These are phyloP conservation scores for Colletotrichum costaricense DNA, from an alignment of 2,329 filamentous ascomycete genomes.

Conservation along the genomic window DNA sequence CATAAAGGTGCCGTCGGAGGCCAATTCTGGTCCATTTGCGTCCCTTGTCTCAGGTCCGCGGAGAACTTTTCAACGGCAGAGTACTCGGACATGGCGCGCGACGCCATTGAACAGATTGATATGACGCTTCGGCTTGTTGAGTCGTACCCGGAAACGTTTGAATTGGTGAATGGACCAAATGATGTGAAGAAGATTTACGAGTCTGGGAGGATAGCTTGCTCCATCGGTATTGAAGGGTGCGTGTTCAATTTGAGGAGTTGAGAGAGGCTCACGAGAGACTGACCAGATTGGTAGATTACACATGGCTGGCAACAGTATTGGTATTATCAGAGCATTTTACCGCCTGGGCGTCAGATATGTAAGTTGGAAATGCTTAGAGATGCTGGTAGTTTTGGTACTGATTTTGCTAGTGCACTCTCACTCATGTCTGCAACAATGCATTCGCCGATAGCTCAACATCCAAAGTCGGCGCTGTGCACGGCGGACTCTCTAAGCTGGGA, in stretches of 20 bases:
- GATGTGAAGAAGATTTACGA: constrained; percentile 43
- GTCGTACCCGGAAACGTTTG: constrained; percentile 39
- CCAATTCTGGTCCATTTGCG: constrained; percentile 46
- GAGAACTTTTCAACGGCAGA: constrained; percentile 40
- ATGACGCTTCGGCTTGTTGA: constrained; percentile 40
- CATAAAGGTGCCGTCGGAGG: constrained; percentile 39
- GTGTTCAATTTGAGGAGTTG: not conserved
- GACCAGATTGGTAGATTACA: constrained; percentile 35
- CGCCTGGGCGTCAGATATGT: constrained; percentile 49
- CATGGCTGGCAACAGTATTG: constrained; percentile 47
- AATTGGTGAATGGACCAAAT: constrained; percentile 40
- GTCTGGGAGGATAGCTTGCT: constrained; percentile 46
- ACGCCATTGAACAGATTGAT: constrained; percentile 39
- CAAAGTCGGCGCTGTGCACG: constrained; percentile 37
- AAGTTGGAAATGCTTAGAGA: not conserved
- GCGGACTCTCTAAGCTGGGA: constrained; percentile 44
- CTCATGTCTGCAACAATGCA: constrained; percentile 43
- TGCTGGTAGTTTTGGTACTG: not conserved
- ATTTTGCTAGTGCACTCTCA: constrained; percentile 39
- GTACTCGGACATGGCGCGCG: constrained; percentile 38
- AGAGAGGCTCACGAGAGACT: not conserved
- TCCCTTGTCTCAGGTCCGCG: constrained; percentile 39
- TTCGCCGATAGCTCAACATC: constrained; percentile 42
- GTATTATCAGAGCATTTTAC: constrained; percentile 46
- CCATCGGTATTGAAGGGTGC: constrained; percentile 48